Conservation (phyloP, 2,329 filamentous ascomycete species). For the Nemania sp. region DNA sequence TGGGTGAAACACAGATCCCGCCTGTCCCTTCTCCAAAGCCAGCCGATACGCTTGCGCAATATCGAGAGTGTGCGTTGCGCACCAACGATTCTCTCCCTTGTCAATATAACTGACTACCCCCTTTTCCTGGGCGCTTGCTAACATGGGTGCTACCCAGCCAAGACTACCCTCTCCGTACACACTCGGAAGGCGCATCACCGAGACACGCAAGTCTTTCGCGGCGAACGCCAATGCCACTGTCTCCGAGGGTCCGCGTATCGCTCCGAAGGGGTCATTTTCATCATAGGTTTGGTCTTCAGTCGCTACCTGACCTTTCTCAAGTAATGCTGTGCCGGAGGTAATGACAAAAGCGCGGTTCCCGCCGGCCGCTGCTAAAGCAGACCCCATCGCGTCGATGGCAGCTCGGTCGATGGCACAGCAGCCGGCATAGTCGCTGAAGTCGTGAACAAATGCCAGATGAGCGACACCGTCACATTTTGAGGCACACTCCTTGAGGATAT, state of each 20-base stretch:
- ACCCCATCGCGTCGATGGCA: constrained; percentile 30
- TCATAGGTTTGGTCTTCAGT: constrained; percentile 23
- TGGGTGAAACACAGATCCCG: constrained; percentile 26
- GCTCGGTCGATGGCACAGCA: constrained; percentile 28
- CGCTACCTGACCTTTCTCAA: constrained; percentile 19
- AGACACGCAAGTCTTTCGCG: constrained; percentile 25
- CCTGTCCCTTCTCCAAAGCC: constrained; percentile 19
- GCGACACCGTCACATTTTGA: constrained; percentile 25
- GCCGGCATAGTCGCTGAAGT: constrained; percentile 17
- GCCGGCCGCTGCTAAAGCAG: constrained; percentile 15
- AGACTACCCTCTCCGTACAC: constrained; percentile 23
- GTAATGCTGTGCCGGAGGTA: constrained; percentile 26
- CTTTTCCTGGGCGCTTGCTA: constrained; percentile 7
- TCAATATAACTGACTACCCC: constrained; percentile 8
- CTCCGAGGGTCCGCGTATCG: constrained; percentile 24
- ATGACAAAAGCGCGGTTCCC: constrained; percentile 26
- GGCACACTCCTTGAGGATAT: constrained; percentile 21
- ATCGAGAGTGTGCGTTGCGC: constrained; percentile 23
- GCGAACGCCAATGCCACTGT: constrained; percentile 18
- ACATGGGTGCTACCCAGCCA: constrained; percentile 28
- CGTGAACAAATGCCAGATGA: constrained; percentile 28
- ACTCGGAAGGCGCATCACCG: constrained; percentile 31
- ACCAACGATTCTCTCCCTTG: constrained; percentile 29
- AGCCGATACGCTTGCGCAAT: constrained; percentile 28
- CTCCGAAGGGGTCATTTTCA: constrained; percentile 17